Evolutionary conservation across 2,329 filamentous ascomycete species (phyloP).

Genomic region (Dothideomycetes sp.): DNA sequence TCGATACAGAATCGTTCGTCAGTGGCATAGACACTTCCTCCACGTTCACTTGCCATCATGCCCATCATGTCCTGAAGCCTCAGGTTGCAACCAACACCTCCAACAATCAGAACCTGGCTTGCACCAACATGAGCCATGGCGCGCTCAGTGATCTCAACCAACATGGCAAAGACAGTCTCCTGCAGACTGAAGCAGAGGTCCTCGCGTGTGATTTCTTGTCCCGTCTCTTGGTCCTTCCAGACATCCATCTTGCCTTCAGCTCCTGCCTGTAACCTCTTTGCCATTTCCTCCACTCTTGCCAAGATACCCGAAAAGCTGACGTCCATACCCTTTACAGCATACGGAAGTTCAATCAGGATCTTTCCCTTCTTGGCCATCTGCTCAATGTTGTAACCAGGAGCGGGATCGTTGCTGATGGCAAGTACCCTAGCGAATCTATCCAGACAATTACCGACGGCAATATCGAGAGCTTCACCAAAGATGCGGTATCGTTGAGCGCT

Average conservation of each 20-base stretch:
- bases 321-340: slow-evolving; percentile 98
- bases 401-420: slow-evolving; percentile 87
- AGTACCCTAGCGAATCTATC: slow-evolving; percentile 91
- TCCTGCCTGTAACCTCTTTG: slow-evolving; percentile 50
- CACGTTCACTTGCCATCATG: slow-evolving; percentile 78
- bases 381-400: slow-evolving; percentile 96
- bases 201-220: slow-evolving; percentile 59
- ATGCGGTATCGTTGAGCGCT: slow-evolving; percentile 91
- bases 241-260: slow-evolving; percentile 17
- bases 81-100: slow-evolving; percentile 92
- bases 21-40: slow-evolving; percentile 85
- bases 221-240: slow-evolving; percentile 36
- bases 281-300: slow-evolving; percentile 70
- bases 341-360: slow-evolving; percentile 76
- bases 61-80: slow-evolving; percentile 98
- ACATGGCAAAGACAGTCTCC: slow-evolving; percentile 92
- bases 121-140: slow-evolving; percentile 97
- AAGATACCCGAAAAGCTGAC: slow-evolving; percentile 92
- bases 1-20: slow-evolving; percentile 98
- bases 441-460: slow-evolving; percentile 94
- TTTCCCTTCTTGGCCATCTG: slow-evolving; percentile 71
- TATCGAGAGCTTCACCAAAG: slow-evolving; percentile 95
- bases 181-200: slow-evolving; percentile 92
- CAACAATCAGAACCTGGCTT: slow-evolving; percentile 84
- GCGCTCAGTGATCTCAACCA: slow-evolving; percentile 95